Base-by-base conservation (phyloP, 192 early-diverging fungal genomes). In the Coemansia sp. region DNA sequence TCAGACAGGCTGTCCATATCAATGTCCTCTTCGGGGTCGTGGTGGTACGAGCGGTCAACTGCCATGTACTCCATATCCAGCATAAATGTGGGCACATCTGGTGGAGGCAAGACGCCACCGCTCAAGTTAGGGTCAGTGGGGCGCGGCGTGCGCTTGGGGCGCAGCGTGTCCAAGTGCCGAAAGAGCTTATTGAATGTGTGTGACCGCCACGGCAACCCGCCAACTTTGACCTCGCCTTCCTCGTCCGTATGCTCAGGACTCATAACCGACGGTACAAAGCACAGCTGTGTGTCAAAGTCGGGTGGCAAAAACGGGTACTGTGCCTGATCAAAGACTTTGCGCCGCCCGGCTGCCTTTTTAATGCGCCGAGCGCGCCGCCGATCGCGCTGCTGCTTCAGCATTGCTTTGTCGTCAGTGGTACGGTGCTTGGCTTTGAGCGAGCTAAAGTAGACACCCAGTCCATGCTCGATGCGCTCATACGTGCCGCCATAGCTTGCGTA, bases 351-450 rank as follows among this genome's bases (percentile, higher is more conserved):
- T 1, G 78, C 73, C 73, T 80, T 80, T 60, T 80, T 80, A 49
- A 80, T 80, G 10, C 73, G 65, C 19, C 78, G 62, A 23, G 78
- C 78, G 2, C 78, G 78, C 28, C 78, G 69, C 53, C 80, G 63
- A 32, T 82, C 80, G 50, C 80, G 75, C 80, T 82, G 80, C 69
- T 82, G 80, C 72, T 82, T 82, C 19, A 82, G 62, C 80, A 82
- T 76, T 1, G 80, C 75, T 53, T 82, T 82, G 58, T 82, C 80
- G 39, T 77, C 80, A 17, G 75, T 82, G 6, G 80, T 77, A 43
- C 80, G 80, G 66, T 74, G 65, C 60, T 82, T 82, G 37, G 80
- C 80, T 46, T 82, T 82, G 39, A 82, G 80, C 39, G 80, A 82
- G 63, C 80, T 82, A 50, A 82, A 82, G 35, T 82, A 82, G 11